Conservation (phyloP, 2,329 filamentous ascomycete genomes). For the Penicillium oxalicum region DNA sequence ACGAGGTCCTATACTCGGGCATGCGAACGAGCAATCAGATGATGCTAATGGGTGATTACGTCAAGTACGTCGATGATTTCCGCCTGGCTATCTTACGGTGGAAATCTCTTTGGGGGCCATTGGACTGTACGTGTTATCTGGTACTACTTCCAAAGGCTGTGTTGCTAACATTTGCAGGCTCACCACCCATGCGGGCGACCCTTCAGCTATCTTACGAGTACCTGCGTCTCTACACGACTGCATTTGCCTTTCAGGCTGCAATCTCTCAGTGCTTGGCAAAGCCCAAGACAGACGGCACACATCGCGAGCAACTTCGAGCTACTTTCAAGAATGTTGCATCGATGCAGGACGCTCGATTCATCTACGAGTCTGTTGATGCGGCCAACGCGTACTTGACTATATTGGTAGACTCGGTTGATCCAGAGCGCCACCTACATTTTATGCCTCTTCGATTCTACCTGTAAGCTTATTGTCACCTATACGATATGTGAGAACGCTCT, state of each 20-base stretch:
- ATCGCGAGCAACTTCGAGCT: conserved; percentile 38
- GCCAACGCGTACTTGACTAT: conserved; percentile 57
- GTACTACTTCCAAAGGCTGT: neutral
- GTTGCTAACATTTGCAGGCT: conserved; percentile 41
- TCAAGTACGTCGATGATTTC: conserved; percentile 71
- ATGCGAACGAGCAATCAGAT: conserved; percentile 63
- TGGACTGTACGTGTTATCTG: conserved; percentile 48
- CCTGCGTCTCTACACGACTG: conserved; percentile 65
- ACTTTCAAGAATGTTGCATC: conserved; percentile 52
- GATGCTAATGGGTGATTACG: conserved; percentile 65
- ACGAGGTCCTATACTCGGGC: conserved; percentile 67
- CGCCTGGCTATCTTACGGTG: conserved; percentile 62
- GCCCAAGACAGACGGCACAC: conserved; percentile 31
- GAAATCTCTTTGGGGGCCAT: conserved; percentile 63
- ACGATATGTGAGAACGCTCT: conserved; percentile 1
- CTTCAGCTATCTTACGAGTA: conserved; percentile 68
- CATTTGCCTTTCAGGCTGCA: conserved; percentile 69
- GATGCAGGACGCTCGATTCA: conserved; percentile 59
- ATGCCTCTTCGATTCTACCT: conserved; percentile 61
- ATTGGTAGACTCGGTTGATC: conserved; percentile 55
- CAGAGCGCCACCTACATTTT: conserved; percentile 54
- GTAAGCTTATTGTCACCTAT: conserved; percentile 33
- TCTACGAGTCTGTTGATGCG: conserved; percentile 60
- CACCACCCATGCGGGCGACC: conserved; percentile 60
- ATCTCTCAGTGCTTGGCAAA: conserved; percentile 48